Conservation (phyloP, 2,329 filamentous ascomycete genomes). For the Talaromyces sp. region DNA sequence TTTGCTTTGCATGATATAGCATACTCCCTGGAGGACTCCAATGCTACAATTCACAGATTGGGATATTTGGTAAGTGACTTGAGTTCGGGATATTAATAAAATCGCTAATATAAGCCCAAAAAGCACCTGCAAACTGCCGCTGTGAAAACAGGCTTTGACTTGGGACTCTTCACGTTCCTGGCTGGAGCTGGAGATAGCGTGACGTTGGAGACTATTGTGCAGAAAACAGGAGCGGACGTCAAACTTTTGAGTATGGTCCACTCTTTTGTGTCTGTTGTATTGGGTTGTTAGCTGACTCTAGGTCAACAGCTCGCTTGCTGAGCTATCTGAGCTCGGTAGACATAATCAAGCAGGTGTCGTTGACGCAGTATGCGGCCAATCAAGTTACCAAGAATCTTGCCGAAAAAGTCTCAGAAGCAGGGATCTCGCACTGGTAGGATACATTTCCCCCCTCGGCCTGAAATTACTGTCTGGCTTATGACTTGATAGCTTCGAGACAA, state of each 20-base stretch:
- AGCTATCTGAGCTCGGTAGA: slow-evolving; percentile 20
- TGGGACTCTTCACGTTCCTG: slow-evolving; percentile 15
- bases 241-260: not conserved
- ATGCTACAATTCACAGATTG: not conserved
- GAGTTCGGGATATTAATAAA: not conserved
- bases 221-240: not conserved
- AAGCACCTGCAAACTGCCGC: slow-evolving; percentile 17
- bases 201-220: not conserved
- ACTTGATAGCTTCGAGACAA: slow-evolving; percentile 1
- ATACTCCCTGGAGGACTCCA: not conserved
- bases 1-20: not conserved
- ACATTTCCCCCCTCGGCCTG: not conserved
- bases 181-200: not conserved
- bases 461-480: not conserved
- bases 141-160: slow-evolving; percentile 15
- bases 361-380: slow-evolving; percentile 16
- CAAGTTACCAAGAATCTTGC: slow-evolving; percentile 15
- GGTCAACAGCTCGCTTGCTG: slow-evolving; percentile 15
- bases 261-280: slow-evolving; percentile 9
- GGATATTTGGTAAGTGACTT: not conserved
- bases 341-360: slow-evolving; percentile 11
- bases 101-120: not conserved
- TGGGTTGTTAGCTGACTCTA: slow-evolving; percentile 8
- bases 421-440: not conserved
- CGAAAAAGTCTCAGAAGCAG: not conserved